Base-by-base conservation (phyloP, 495 filamentous ascomycete species). In the Hyaloscypha hepaticicola region DNA sequence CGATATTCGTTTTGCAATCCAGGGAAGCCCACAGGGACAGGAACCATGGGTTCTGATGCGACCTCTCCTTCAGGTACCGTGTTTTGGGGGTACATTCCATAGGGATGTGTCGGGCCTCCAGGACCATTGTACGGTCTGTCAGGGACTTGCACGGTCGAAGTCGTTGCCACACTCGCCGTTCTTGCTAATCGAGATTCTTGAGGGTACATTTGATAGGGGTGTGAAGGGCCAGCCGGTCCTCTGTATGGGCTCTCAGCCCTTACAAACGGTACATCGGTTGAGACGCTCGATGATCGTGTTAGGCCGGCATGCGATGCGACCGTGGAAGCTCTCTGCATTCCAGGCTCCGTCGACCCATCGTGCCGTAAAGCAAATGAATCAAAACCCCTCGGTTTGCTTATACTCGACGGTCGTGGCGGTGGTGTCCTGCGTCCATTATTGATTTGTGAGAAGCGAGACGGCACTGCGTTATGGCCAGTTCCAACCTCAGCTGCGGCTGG, bases 181-280 rank as follows among this genome's bases (percentile, higher is more conserved):
- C 88, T 84, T 61, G 87, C 83, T 5, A 79, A 33, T 51, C 85
- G 80, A 22, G 88, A 88, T 69, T 88, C 89, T 63, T 96, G 93
- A 3, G 87, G 77, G 70, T 96, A 96, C 86, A 95, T 87, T 45
- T 84, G 85, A 73, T 96, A 96, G 0, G 93, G 92, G 69, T 95
- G 91, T 49, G 89, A 88, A n/a, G 91, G 91, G n/a, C 87, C 87
- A 34, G 76, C 80, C 1, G 86, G 80, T 14, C 87, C 87, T 24
- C 77, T 79, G 53, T 89, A 85, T 5, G 87, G 83, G 52, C 80
- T 81, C 33, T 91, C 87, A 3, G 78, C 49, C 33, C 78, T 80
- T 24, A 71, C 53, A 26, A 61, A 85, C 76, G 64, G 82, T 71
- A 28, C 84, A 66, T 69, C 70, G 21, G 67, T 70, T 21, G 70